Conservation (phyloP, 139 green algal genomes). For the Closterium sp. region DNA sequence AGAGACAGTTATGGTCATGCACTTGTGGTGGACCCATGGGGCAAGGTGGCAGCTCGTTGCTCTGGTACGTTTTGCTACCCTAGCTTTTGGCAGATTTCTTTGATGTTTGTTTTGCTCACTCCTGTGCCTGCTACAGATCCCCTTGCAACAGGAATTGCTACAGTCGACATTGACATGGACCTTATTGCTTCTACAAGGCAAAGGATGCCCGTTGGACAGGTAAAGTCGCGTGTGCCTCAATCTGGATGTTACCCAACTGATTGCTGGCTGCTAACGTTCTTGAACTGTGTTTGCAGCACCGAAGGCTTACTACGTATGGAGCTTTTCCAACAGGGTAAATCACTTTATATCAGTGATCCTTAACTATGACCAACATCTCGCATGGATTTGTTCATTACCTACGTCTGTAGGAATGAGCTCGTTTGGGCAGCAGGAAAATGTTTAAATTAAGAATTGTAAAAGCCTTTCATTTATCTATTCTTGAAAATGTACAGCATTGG, state of each 20-base stretch:
- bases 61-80: constrained; percentile 37
- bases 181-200: not conserved
- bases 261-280: no score
- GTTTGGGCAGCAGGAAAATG: not conserved
- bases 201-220: constrained; percentile 12
- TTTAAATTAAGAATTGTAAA: not conserved
- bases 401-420: no score
- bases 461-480: not conserved
- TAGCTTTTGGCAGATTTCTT: no score
- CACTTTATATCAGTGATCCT: no score
- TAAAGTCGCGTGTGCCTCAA: no score
- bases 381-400: no score
- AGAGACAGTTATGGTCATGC: constrained; percentile 86
- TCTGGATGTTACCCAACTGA: no score
- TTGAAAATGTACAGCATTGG: not conserved
- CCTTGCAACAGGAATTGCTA: constrained; percentile 19
- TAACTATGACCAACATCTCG: no score
- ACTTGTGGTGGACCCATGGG: constrained; percentile 92
- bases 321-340: no score
- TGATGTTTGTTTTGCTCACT: not conserved
- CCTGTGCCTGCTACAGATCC: not conserved
- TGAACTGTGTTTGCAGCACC: no score
- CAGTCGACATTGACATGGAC: constrained; percentile 9
- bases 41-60: constrained; percentile 71
- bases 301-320: no score